Percentiles rank a stretch among this genome's conserved stretches.
These are phyloP conservation scores for Colletotrichum shisoi DNA, from an alignment of 2,329 filamentous ascomycete genomes.

Conservation along the genomic window DNA sequence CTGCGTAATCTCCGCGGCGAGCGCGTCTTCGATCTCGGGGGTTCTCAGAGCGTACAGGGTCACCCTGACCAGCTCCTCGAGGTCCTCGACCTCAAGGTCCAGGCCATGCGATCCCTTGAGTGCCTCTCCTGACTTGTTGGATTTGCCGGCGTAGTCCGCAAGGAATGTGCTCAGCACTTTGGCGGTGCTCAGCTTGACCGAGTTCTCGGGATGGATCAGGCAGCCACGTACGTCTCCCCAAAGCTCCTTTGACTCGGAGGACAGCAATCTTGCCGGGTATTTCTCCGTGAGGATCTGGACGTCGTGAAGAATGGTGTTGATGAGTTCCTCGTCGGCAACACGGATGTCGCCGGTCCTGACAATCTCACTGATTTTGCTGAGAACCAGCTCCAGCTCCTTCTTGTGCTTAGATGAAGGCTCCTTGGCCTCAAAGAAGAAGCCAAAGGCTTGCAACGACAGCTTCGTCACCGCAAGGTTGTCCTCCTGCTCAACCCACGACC, in stretches of 20 bases:
- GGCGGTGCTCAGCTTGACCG: constrained; percentile 79
- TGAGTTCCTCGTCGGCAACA: constrained; percentile 71
- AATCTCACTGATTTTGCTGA: constrained; percentile 62
- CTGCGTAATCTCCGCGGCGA: constrained; percentile 81
- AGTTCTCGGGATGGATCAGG: constrained; percentile 74
- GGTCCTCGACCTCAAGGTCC: constrained; percentile 68
- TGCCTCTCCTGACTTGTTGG: constrained; percentile 62
- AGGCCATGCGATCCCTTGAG: constrained; percentile 76
- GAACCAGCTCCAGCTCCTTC: constrained; percentile 72
- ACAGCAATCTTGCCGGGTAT: constrained; percentile 70
- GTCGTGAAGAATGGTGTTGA: constrained; percentile 76
- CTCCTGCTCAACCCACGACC: constrained; percentile 77
- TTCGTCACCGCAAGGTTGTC: constrained; percentile 75
- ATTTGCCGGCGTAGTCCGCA: constrained; percentile 75
- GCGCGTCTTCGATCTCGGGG: constrained; percentile 71
- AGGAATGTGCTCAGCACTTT: constrained; percentile 80
- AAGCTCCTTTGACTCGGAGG: constrained; percentile 65
- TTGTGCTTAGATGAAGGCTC: constrained; percentile 66
- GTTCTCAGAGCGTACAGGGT: constrained; percentile 65
- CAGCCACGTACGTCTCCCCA: constrained; percentile 76
- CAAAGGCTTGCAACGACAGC: constrained; percentile 81
- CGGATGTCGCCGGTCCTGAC: constrained; percentile 63
- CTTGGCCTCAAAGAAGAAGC: constrained; percentile 79
- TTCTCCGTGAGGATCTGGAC: constrained; percentile 72
- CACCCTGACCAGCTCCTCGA: constrained; percentile 65